Evolutionary conservation across 2,329 filamentous ascomycete genomes (phyloP), one percentile per base, ranked within the genome.

Genomic region (Alternaria novae-zelandiae): DNA sequence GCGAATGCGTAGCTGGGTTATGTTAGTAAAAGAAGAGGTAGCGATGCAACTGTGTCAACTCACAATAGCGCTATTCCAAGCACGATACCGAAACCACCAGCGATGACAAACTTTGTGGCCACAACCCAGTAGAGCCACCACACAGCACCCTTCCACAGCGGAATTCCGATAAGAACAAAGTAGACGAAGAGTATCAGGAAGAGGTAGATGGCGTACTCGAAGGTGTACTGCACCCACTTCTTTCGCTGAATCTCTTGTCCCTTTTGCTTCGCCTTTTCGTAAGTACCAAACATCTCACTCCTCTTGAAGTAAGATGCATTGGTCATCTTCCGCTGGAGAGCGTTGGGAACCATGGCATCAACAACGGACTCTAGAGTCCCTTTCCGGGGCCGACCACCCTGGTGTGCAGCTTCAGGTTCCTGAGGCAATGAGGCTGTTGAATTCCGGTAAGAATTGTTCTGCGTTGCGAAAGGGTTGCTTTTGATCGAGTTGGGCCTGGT

Each of bases 81-180:
- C 13, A 76, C 74, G 59, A 83, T 82, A n/a, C 78, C 75, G 66
- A 79, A 83, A 1, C 81, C 81, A 21, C 81, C 81, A 17, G 74
- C 66, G 36, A 84, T 57, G 17, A 80, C 76, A 36, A 82, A 81
- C 47, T 82, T 82, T 30, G 78, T 76, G 32, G 54, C 30, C 20
- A 61, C 58, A 11, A 61, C 54, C 58, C 58, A 64, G 36, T 61
- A 61, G 43, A 61, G 43, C 58, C 58, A 57, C 62, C 59, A 61
- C 12, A 61, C 59, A 12, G 83, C 76, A 5, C 83, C 83, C 5
- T 79, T 80, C 83, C 83, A 85, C 3, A 85, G 61, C 1, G 83
- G 83, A 57, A 80, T 59, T 5, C 83, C 83, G 10, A 85, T 69
- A 2, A 84, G 72, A n/a, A 84, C 80, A 21, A 85, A 83, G 61